Base-by-base conservation (phyloP, 2,329 filamentous ascomycete genomes). In the Nigrospora oryzae region DNA sequence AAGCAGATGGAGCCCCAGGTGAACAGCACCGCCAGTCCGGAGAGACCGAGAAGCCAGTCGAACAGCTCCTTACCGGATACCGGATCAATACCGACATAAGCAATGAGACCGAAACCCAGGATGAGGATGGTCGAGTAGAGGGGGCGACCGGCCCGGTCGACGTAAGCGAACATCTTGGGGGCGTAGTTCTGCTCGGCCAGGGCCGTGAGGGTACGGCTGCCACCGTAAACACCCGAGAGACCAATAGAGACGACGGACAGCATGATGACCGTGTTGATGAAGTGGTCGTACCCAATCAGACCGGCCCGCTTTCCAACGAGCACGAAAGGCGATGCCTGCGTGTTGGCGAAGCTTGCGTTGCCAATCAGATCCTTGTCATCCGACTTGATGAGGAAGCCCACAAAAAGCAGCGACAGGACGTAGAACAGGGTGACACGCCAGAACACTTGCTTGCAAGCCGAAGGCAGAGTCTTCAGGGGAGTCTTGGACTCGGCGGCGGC, bases 371-470 rank as follows among this genome's bases (percentile, higher is more conserved):
- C 62, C 0, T 51, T 0, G 35, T 76, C 77, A 70, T 90, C 66
- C 70, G 85, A 90, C 1, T 84, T 84, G 4, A 91, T 82, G 42
- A 84, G 73, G 74, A 88, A 86, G 57, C 86, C 86, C 44, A 91
- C 70, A 41, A 90, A 73, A 43, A 91, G 74, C 33, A 89, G 83
- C 15, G 77, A 82, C 46, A 88, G 63, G 55, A 81, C 74, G 70
- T 91, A 91, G 71, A 91, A 91, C 17, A 90, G 69, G 52, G 88
- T 65, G 61, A 91, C 89, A 47, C 86, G 86, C 69, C 79, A 90
- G 65, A 90, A 90, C 53, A 85, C 89, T 40, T 89, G 74, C 61
- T 81, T 84, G 70, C 89, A 89, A 42, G 85, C 86, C 46, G 81
- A 79, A 6, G 86, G 86, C 49, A 91, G 82, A 14, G 81, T 86